A percentile compares a stretch with the other conserved stretches of the same genome.
Conservation (phyloP, 1,284 basidiomycete species). For the Porogramme epimiltina region DNA sequence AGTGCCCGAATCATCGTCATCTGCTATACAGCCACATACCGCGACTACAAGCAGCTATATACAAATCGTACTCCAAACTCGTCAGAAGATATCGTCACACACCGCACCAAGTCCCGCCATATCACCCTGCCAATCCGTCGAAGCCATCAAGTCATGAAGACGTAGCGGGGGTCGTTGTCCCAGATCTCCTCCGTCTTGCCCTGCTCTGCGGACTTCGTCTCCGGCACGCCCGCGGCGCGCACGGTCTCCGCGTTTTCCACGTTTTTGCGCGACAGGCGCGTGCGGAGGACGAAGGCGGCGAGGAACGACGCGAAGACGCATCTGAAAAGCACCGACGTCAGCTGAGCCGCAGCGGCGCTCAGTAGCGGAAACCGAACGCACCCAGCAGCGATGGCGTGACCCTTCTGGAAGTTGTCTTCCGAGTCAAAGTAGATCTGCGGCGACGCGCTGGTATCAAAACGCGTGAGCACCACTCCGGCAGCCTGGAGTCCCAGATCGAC, state of each 20-base stretch:
- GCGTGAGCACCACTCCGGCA: background rate
- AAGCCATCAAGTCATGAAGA: slow-evolving; percentile 34
- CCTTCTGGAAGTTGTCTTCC: slow-evolving; percentile 49
- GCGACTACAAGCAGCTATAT: no score
- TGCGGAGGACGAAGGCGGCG: slow-evolving; percentile 43
- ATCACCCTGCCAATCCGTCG: background rate
- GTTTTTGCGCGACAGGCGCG: slow-evolving; percentile 42
- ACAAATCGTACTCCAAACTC: no score
- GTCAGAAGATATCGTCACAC: no score
- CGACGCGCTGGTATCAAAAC: slow-evolving; percentile 41
- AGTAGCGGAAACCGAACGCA: slow-evolving; percentile 21
- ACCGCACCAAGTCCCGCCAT: no score
- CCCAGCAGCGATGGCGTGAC: slow-evolving; percentile 54
- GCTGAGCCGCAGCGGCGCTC: background rate
- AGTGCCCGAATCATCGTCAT: no score
- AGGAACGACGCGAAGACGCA: slow-evolving; percentile 44
- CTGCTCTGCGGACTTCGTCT: slow-evolving; percentile 27
- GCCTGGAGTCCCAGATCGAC: slow-evolving; percentile 10
- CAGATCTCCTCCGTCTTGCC: slow-evolving; percentile 37
- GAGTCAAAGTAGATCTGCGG: slow-evolving; percentile 62
- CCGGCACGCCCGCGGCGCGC: slow-evolving; percentile 7
- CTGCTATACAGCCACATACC: no score
- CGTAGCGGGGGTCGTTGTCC: slow-evolving; percentile 50
- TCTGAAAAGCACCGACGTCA: slow-evolving; percentile 23
- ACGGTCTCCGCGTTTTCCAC: slow-evolving; percentile 32